Evolutionary conservation across 441 rosid genomes (phyloP), one percentile per base, ranked within the genome.

Genomic region (Erysimum pusillum): DNA sequence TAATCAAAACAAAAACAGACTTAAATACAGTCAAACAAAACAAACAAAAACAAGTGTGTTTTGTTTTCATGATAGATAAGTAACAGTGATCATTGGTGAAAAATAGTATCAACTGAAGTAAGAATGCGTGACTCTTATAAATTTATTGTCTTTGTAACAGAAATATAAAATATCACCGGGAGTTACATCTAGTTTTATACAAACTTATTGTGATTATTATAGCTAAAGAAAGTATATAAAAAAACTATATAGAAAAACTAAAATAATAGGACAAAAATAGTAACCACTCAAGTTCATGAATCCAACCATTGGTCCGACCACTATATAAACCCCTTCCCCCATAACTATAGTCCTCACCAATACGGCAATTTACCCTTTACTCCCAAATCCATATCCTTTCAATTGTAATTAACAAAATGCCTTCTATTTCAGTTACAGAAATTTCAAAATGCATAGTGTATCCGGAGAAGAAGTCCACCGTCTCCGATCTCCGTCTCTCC

Each of bases 401-500:
- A 28, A 14, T 11, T 58, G 14, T 22, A 4, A 56, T 28, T 20
- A 4, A 7, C 31, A 28, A 28, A 49, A 93, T 93, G 98, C 97
- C 97, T 79, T 80, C 81, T 63, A 80, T 81, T 32, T 76, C 87
- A 0, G 75, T 69, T 2, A 82, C 84, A 11, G 49, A 86, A 42
- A 14, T 84, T 74, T 91, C 99, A 13, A 90, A 85, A 82, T 87
- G 88, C 85, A 86, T 85, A 0, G 72, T 92, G 20, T 71, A 59
- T 79, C 96, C 98, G 2, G 83, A 83, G 59, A 81, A 80, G 20
- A 70, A 63, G 39, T 83, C 94, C 71, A 41, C 81, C 49, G 11
- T 91, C 45, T 77, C 90, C 3, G 85, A 84, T 77, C 96, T 95
- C 75, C 91, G 92, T 0, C 96, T 95, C 76, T 92, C 97, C 4